Evolutionary conservation across 768 basidiomycete genomes (phyloP), one percentile per base, ranked within the genome.

Genomic region (Crucibulum laeve): DNA sequence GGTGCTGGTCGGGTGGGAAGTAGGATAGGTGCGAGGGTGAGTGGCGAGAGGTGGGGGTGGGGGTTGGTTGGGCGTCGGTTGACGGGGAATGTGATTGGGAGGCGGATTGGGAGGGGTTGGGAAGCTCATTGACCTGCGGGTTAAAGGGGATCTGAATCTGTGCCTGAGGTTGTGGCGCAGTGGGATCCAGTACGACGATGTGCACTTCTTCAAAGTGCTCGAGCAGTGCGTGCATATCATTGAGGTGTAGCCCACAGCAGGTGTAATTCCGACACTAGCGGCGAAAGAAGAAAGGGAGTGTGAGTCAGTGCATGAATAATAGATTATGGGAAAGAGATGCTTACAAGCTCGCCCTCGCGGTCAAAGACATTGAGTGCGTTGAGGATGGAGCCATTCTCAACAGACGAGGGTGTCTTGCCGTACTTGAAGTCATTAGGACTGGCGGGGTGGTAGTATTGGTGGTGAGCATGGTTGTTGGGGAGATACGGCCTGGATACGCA

Each of bases 171-270:
- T 61, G 58, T 3, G 59, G 57, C 3, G 54, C 60, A 35, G 55
- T 53, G 26, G 69, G 70, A 57, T 76, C 71, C 33, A 84, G 59
- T 46, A 91, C 80, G 56, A 88, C 76, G 59, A 94, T 87, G 59
- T 95, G 92, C 37, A 82, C 81, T 47, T 91, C 86, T 56, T 95
- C 92, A 51, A 94, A 93, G 58, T 95, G 92, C 62, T 94, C 90
- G 2, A 95, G 76, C 8, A 95, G 81, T 2, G 89, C 68, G 47
- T 69, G 67, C 21, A 70, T 60, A 47, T 69, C 68, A 39, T 60
- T 63, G 14, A 91, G 74, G 50, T 83, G 76, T 40, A 87, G 67
- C 7, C 91, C 91, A 58, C 92, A 96, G 65, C 93, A 96, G 1
- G 82, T 82, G 68, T 92, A 96, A 60, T 95, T 84, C 50, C 85